Evolutionary conservation across 352 stramenopile genomes (phyloP).

Genomic region (Salisapilia sapeloensis): DNA sequence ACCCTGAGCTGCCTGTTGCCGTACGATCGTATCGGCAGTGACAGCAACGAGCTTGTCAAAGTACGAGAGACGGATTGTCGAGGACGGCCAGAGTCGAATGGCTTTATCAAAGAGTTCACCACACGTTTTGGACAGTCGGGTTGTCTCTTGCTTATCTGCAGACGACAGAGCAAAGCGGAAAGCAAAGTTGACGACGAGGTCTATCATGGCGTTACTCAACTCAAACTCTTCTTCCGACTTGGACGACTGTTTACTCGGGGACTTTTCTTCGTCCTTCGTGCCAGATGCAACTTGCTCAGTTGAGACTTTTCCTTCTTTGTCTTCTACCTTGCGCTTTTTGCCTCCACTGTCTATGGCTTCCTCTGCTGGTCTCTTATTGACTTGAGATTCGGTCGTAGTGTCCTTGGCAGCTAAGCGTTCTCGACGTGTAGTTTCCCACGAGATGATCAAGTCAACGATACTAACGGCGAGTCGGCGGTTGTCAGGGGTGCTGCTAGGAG

Average conservation of each 20-base stretch:
- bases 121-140: constrained; percentile 74
- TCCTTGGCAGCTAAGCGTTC: constrained; percentile 34
- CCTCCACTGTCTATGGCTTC: constrained; percentile 3
- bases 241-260: constrained; percentile 1
- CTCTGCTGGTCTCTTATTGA: constrained; percentile 1
- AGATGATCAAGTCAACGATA: constrained; percentile 92
- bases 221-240: constrained; percentile 78
- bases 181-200: constrained; percentile 87
- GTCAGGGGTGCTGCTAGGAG: constrained; percentile 85
- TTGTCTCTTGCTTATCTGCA: constrained; percentile 81
- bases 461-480: constrained; percentile 87
- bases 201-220: constrained; percentile 71
- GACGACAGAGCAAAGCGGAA: constrained; percentile 77
- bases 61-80: constrained; percentile 78
- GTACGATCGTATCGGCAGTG: constrained; percentile 68
- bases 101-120: constrained; percentile 79
- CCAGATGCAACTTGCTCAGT: constrained; percentile 8
- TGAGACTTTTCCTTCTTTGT: constrained; percentile 1
- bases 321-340: neutral
- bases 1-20: constrained; percentile 17
- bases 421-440: constrained; percentile 86
- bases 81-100: constrained; percentile 69
- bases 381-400: no score
- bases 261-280: neutral
- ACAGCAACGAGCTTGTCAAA: constrained; percentile 86